Evolutionary conservation across 108 stramenopile species (phyloP).

Genomic region (Cylindrotheca closterium): DNA sequence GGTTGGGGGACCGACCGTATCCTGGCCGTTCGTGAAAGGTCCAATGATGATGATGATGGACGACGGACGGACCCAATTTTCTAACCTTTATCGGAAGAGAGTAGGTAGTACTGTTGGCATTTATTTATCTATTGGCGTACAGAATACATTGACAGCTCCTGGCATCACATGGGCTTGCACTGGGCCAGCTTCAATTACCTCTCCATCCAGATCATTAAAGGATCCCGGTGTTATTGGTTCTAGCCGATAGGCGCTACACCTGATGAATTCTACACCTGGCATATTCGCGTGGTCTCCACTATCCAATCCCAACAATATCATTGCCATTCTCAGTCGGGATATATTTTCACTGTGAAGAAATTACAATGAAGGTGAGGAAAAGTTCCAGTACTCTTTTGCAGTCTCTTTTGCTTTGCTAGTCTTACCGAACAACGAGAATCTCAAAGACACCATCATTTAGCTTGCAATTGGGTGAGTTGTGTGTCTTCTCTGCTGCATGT

Average conservation of each 20-base stretch:
- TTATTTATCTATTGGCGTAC: constrained; percentile 1
- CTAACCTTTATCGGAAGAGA: no score
- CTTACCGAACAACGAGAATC: constrained; percentile 71
- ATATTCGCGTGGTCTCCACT: constrained; percentile 66
- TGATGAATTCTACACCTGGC: constrained; percentile 54
- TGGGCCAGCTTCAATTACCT: constrained; percentile 81
- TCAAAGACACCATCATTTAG: constrained; percentile 80
- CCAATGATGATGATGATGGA: no score
- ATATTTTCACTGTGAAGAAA: constrained; percentile 22
- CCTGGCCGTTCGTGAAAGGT: no score
- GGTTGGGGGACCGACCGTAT: not conserved
- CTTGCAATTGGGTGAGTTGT: constrained; percentile 61
- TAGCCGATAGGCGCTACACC: constrained; percentile 79
- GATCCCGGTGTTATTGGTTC: constrained; percentile 61
- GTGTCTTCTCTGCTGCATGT: constrained; percentile 64
- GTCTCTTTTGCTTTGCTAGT: constrained; percentile 1
- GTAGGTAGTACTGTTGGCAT: no score
- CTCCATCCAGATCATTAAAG: constrained; percentile 86
- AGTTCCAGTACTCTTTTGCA: no score
- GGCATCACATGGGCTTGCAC: constrained; percentile 71
- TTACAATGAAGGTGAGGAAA: no score
- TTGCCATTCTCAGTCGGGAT: constrained; percentile 50
- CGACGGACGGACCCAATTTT: no score
- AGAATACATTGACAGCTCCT: constrained; percentile 34
- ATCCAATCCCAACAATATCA: constrained; percentile 68